Evolutionary conservation across 371 early-diverging fungal species (phyloP).

Genomic region (Mucor velutinosus): DNA sequence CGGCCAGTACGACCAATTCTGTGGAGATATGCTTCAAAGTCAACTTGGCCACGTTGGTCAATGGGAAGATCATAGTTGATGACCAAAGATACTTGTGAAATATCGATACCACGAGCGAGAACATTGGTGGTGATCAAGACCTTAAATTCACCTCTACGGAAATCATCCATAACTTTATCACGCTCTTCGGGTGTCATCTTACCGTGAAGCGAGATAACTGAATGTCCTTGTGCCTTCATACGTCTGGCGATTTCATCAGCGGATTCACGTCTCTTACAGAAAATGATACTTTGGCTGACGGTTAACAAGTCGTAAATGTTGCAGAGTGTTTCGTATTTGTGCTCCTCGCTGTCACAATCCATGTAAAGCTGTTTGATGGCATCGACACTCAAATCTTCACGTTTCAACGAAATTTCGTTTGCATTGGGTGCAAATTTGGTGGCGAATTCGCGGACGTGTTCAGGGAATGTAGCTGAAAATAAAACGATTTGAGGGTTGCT

Average conservation of each 20-base stretch:
- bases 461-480: slow-evolving; percentile 98
- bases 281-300: slow-evolving; percentile 98
- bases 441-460: slow-evolving; percentile 82
- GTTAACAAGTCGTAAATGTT: slow-evolving; percentile 90
- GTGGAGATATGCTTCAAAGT: slow-evolving; percentile 95
- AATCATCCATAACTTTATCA: slow-evolving; percentile 89
- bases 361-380: slow-evolving; percentile 98
- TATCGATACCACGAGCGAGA: slow-evolving; percentile 96
- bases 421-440: slow-evolving; percentile 81
- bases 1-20: slow-evolving; percentile 98
- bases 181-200: slow-evolving; percentile 77
- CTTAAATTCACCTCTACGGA: slow-evolving; percentile 88
- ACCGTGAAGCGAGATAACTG: slow-evolving; percentile 87
- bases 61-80: slow-evolving; percentile 42
- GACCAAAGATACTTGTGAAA: slow-evolving; percentile 51
- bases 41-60: slow-evolving; percentile 61
- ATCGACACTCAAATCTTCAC: slow-evolving; percentile 95
- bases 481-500: slow-evolving; percentile 78
- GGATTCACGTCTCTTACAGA: slow-evolving; percentile 81
- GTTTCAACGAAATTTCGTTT: slow-evolving; percentile 84
- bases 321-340: slow-evolving; percentile 87
- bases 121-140: slow-evolving; percentile 97
- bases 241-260: slow-evolving; percentile 76
- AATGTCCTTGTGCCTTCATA: slow-evolving; percentile 85
- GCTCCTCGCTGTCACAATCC: slow-evolving; percentile 82